Base-by-base conservation (phyloP, 371 early-diverging fungal genomes). In the Mortierella sp. region DNA sequence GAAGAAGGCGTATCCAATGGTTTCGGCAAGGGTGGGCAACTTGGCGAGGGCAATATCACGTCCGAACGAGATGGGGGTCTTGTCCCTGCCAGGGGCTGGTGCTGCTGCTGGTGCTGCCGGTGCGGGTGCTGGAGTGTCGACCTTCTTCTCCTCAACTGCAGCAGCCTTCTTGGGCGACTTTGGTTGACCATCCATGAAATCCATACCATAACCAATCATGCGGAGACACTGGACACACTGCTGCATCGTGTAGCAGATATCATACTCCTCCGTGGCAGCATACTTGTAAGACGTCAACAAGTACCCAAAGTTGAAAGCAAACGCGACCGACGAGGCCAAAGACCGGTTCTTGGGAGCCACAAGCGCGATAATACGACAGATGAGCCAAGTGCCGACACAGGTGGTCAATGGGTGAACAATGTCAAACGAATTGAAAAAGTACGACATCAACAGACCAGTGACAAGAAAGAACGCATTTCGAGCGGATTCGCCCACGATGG, bases 141-240 rank as follows among this genome's bases (percentile, higher is more conserved):
- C 47, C 70, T 75, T 83, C 24, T 68, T 70, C 19, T 73, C 50
- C 63, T 63, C 63, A 4, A 34, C 7, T 38, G n/a, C 74, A 11
- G 68, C 72, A 54, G 74, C 77, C 74, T 73, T 76, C 57, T 52
- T 81, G 70, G 34, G 10, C 6, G 79, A 70, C 72, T 74, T 79
- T 11, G 79, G 77, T 47, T 84, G 87, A 10, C 93, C 95, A 79
- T 95, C 95, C 80, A 88, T 89, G 73, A 88, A 92, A 79, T 95
- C 95, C 85, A 94, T 90, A 28, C 90, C 92, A 77, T 94, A 93
- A 0, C 95, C 95, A 88, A 96, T 95, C 86, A 96, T 81, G 60
- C 95, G 91, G 47, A 96, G 87, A 77, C 94, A 93, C 31, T 95
- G 88, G 8, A 96, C 92, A 75, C 94, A 95, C 80, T 95, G 94